These are phyloP conservation scores for Filosporella fistucella DNA, from an alignment of 495 filamentous ascomycete species.

Conservation along the genomic window DNA sequence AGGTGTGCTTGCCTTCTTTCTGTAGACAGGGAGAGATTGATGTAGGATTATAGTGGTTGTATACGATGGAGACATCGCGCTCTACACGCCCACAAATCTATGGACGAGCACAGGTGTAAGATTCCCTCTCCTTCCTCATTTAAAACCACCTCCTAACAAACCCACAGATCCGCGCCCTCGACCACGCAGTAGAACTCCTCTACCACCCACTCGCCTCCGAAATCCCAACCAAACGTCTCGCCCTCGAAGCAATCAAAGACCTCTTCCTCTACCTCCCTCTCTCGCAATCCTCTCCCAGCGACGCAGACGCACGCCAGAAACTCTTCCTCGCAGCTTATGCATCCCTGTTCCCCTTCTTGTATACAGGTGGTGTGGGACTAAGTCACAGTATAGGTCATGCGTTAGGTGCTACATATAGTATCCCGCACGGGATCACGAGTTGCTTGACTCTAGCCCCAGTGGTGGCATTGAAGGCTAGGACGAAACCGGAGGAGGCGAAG, in stretches of 20 bases:
- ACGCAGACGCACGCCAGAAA: conserved; percentile 37
- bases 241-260: conserved; percentile 30
- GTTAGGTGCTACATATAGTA: conserved; percentile 42
- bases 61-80: conserved; percentile 15
- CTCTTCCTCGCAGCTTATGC: conserved; percentile 41
- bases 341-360: conserved; percentile 31
- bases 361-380: conserved; percentile 37
- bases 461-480: conserved; percentile 35
- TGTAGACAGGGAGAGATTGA: too few relatives aligned
- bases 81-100: conserved; percentile 8
- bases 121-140: too few relatives aligned
- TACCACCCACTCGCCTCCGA: conserved; percentile 44
- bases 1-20: too few relatives aligned
- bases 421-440: conserved; percentile 46
- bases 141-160: neutral
- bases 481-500: conserved; percentile 31
- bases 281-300: conserved; percentile 32
- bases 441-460: conserved; percentile 42
- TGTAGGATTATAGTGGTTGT: too few relatives aligned
- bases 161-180: conserved; percentile 34
- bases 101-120: conserved; percentile 15
- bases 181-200: conserved; percentile 44
- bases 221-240: conserved; percentile 34
- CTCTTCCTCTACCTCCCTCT: conserved; percentile 39
- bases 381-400: conserved; percentile 43